These are phyloP conservation scores for Cicer chorassanicum DNA, from an alignment of 306 rosid genomes.

Conservation along the genomic window DNA sequence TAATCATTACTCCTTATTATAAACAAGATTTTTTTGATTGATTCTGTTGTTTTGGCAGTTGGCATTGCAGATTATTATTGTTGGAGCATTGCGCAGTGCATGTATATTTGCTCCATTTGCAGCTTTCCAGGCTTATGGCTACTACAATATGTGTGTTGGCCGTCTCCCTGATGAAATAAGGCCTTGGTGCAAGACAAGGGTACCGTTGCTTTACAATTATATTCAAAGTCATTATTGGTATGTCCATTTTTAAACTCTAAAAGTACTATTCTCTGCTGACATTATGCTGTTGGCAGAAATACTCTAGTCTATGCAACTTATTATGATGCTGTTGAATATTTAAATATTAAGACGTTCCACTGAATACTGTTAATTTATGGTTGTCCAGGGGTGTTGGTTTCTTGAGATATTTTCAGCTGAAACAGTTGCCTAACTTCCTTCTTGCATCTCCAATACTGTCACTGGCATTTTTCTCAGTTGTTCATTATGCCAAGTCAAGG, in stretches of 20 bases:
- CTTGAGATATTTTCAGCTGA: constrained; percentile 80
- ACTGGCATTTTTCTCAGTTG: constrained; percentile 69
- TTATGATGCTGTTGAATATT: background rate
- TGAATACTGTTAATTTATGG: constrained; percentile 42
- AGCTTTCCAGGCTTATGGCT: constrained; percentile 89
- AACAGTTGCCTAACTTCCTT: constrained; percentile 90
- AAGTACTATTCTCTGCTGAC: constrained; percentile 13
- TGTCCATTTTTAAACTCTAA: constrained; percentile 40
- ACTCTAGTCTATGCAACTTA: constrained; percentile 23
- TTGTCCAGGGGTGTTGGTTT: constrained; percentile 90
- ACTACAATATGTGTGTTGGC: constrained; percentile 72
- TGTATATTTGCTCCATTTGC: constrained; percentile 75
- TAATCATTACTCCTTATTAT: constrained; percentile 22
- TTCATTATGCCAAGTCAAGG: constrained; percentile 77
- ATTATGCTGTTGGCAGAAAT: constrained; percentile 27
- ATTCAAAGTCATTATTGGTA: constrained; percentile 96
- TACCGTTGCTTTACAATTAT: constrained; percentile 79
- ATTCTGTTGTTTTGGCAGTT: constrained; percentile 52
- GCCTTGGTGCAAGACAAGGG: constrained; percentile 93
- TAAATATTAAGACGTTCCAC: constrained; percentile 21
- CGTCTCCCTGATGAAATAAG: constrained; percentile 61
- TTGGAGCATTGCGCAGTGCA: constrained; percentile 67
- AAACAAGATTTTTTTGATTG: constrained; percentile 21
- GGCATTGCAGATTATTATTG: constrained; percentile 64
- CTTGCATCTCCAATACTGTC: constrained; percentile 85